phyloP scores from a whole-genome alignment of 2,329 filamentous ascomycete species.

The Akanthomyces lecanii region DNA sequence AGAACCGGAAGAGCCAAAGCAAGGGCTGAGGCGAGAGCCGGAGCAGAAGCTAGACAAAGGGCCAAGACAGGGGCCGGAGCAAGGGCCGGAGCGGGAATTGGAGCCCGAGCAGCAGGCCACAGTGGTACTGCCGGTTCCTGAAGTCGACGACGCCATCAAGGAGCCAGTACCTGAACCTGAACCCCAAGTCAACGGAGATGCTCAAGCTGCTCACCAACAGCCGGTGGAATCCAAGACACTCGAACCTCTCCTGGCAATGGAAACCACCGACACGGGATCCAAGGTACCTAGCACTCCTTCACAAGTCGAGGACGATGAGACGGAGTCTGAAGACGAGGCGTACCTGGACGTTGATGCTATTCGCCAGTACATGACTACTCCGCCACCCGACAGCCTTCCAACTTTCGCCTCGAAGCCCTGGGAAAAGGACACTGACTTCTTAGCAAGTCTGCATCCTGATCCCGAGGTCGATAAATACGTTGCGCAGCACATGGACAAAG shows the following conservation, averaged over 20 bases:
- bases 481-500: constrained; percentile 39
- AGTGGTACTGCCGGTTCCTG: neutral
- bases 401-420: constrained; percentile 43
- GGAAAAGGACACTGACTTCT: constrained; percentile 44
- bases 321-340: constrained; percentile 52
- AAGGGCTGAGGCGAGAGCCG: neutral
- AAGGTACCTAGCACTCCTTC: constrained; percentile 45
- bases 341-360: constrained; percentile 45
- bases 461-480: constrained; percentile 43
- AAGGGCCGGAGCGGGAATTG: neutral
- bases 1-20: neutral
- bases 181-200: neutral
- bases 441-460: constrained; percentile 39
- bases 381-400: constrained; percentile 51
- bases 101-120: neutral
- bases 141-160: neutral
- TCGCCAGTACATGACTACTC: constrained; percentile 50
- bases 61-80: neutral
- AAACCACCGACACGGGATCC: constrained; percentile 29
- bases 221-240: neutral
- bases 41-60: neutral
- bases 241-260: constrained; percentile 21
- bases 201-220: neutral
- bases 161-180: neutral
- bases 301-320: constrained; percentile 47